These are phyloP conservation scores for Barnettozyma populi DNA, from an alignment of 805 yeast genomes.

Conservation along the genomic window DNA sequence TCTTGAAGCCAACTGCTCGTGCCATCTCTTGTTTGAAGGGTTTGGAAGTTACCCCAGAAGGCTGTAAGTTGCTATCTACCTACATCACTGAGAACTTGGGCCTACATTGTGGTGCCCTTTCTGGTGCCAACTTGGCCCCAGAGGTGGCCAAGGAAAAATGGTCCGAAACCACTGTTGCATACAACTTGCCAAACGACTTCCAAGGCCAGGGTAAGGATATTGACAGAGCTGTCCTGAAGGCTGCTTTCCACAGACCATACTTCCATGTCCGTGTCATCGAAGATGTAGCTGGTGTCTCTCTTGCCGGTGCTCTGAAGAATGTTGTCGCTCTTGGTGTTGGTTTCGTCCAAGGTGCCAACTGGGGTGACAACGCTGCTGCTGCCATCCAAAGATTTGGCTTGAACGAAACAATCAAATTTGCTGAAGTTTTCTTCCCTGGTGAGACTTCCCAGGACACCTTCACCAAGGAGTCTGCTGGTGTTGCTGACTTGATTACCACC, in stretches of 20 bases:
- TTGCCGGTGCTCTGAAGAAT: slow-evolving; percentile 96
- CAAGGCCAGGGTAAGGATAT: slow-evolving; percentile 42
- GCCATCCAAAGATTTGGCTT: slow-evolving; percentile 96
- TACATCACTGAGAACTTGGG: slow-evolving; percentile 77
- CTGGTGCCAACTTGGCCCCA: slow-evolving; percentile 96
- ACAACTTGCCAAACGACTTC: slow-evolving; percentile 61
- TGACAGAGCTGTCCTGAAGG: slow-evolving; percentile 67
- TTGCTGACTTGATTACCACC: slow-evolving; percentile 95
- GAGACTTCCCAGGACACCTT: slow-evolving; percentile 52
- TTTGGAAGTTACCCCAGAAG: slow-evolving; percentile 70
- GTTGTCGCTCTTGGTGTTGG: slow-evolving; percentile 96
- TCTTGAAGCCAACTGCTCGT: slow-evolving; percentile 62
- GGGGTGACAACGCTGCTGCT: slow-evolving; percentile 99
- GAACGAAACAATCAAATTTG: slow-evolving; percentile 84
- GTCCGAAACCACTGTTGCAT: slow-evolving; percentile 98
- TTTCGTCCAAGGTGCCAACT: slow-evolving; percentile 93
- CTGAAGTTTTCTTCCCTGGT: slow-evolving; percentile 69
- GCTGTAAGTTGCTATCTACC: slow-evolving; percentile 78
- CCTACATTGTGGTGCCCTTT: slow-evolving; percentile 89
- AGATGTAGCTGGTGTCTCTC: slow-evolving; percentile 93
- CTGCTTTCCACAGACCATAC: slow-evolving; percentile 93
- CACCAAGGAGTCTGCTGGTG: slow-evolving; percentile 94
- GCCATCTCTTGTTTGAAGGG: slow-evolving; percentile 97
- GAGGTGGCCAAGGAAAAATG: slow-evolving; percentile 94
- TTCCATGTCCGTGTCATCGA: slow-evolving; percentile 92